These are phyloP conservation scores for Blastobotrys parvus DNA, from an alignment of 805 yeast genomes.

Conservation along the genomic window DNA sequence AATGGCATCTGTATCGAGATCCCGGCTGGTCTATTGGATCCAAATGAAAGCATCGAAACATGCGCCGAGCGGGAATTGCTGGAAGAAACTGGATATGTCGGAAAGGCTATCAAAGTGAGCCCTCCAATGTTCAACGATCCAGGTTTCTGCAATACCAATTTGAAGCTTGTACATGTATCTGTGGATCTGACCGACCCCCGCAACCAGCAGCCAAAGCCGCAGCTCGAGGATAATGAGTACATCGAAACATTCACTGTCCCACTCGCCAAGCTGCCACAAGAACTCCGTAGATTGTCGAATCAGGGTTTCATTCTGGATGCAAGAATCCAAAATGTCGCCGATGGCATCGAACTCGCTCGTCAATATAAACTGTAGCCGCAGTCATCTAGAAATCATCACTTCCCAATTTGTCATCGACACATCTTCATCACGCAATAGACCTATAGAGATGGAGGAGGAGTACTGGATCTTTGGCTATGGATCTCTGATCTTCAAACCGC, in stretches of 20 bases:
- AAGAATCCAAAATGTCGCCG: conserved; percentile 76
- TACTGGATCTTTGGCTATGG: conserved; percentile 87
- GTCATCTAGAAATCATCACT: not conserved
- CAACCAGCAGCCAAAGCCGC: conserved; percentile 61
- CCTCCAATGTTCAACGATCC: conserved; percentile 66
- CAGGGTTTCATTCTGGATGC: conserved; percentile 82
- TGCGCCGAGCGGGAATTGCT: conserved; percentile 83
- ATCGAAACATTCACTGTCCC: conserved; percentile 77
- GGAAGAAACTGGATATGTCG: conserved; percentile 91
- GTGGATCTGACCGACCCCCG: conserved; percentile 61
- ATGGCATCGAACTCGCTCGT: conserved; percentile 59
- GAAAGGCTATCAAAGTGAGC: conserved; percentile 41
- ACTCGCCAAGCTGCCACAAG: conserved; percentile 46
- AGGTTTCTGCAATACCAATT: conserved; percentile 83
- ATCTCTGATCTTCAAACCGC: conserved; percentile 82
- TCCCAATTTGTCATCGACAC: not conserved
- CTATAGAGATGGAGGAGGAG: not conserved
- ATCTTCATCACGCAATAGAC: not conserved
- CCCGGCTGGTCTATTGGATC: conserved; percentile 93
- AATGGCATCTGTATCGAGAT: conserved; percentile 82
- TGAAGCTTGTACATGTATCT: conserved; percentile 68
- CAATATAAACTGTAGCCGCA: conserved; percentile 5
- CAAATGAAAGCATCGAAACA: conserved; percentile 61
- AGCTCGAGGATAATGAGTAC: conserved; percentile 85
- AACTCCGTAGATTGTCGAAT: conserved; percentile 40